Conservation (phyloP, 768 basidiomycete genomes). For the Arthromyces matolae region DNA sequence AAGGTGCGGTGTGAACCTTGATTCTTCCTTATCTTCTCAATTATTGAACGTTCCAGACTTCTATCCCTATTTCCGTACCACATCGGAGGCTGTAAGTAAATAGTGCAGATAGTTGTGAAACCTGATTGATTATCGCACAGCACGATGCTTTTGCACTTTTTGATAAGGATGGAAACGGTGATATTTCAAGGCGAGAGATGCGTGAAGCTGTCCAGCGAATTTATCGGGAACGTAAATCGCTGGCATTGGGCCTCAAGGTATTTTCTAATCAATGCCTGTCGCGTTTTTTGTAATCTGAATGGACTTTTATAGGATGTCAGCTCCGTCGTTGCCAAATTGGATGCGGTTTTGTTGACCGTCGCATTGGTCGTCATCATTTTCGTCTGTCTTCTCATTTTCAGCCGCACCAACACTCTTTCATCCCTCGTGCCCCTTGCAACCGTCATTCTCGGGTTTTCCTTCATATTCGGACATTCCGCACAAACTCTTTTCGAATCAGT, state of each 20-base stretch:
- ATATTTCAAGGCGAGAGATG: conserved; percentile 76
- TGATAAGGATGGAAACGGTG: conserved; percentile 82
- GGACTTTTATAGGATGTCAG: conserved; percentile 60
- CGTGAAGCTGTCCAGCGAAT: conserved; percentile 78
- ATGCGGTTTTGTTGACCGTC: conserved; percentile 63
- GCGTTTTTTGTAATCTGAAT: too few relatives aligned
- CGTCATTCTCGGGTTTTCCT: conserved; percentile 78
- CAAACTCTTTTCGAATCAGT: conserved; percentile 77
- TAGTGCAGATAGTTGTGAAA: conserved; percentile 2
- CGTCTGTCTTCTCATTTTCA: conserved; percentile 73
- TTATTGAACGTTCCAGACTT: conserved; percentile 52
- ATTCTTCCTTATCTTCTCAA: background rate
- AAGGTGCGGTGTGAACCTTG: conserved; percentile 40
- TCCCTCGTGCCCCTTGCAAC: conserved; percentile 79
- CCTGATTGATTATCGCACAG: conserved; percentile 28
- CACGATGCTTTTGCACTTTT: conserved; percentile 68
- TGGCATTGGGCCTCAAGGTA: conserved; percentile 69
- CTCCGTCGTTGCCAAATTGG: conserved; percentile 73
- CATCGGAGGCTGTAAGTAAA: conserved; percentile 62
- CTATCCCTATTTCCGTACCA: conserved; percentile 68
- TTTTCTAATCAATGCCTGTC: too few relatives aligned
- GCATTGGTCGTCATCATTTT: conserved; percentile 61
- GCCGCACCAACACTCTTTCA: conserved; percentile 56
- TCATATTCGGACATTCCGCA: conserved; percentile 82
- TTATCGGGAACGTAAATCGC: conserved; percentile 71